phyloP scores from a whole-genome alignment of 1,284 basidiomycete species.

The Puccinia hordei region DNA sequence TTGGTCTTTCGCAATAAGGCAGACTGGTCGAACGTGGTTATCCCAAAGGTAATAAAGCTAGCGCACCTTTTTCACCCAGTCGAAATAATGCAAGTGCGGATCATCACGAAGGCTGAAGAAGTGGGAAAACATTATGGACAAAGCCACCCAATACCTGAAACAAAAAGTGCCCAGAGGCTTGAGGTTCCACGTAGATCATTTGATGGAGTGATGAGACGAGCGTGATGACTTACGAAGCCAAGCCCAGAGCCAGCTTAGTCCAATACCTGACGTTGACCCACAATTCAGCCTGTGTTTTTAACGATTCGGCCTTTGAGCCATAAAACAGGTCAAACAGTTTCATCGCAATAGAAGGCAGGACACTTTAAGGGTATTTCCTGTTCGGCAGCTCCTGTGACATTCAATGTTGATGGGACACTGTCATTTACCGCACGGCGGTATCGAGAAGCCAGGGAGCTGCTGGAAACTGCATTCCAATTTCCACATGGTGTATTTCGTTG shows the following conservation, averaged over 20 bases:
- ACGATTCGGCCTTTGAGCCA: constrained; percentile 27
- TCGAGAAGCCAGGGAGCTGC: neutral
- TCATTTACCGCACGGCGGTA: constrained; percentile 21
- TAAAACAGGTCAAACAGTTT: constrained; percentile 25
- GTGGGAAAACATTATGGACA: constrained; percentile 15
- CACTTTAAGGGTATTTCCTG: neutral
- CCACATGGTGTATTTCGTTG: neutral
- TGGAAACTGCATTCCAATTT: neutral
- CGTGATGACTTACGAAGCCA: constrained; percentile 7
- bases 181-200: neutral
- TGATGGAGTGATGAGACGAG: neutral
- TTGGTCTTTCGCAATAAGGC: neutral
- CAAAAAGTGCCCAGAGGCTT: neutral
- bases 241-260: constrained; percentile 14
- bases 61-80: constrained; percentile 33
- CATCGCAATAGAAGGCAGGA: constrained; percentile 9
- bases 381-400: neutral
- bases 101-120: neutral
- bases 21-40: neutral
- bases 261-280: constrained; percentile 42
- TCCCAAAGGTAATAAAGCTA: neutral
- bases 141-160: constrained; percentile 26
- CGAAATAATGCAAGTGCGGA: constrained; percentile 9
- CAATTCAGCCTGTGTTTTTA: constrained; percentile 35
- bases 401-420: constrained; percentile 2